phyloP scores from a whole-genome alignment of 2,329 filamentous ascomycete genomes.

The Cladorrhinum sp. region DNA sequence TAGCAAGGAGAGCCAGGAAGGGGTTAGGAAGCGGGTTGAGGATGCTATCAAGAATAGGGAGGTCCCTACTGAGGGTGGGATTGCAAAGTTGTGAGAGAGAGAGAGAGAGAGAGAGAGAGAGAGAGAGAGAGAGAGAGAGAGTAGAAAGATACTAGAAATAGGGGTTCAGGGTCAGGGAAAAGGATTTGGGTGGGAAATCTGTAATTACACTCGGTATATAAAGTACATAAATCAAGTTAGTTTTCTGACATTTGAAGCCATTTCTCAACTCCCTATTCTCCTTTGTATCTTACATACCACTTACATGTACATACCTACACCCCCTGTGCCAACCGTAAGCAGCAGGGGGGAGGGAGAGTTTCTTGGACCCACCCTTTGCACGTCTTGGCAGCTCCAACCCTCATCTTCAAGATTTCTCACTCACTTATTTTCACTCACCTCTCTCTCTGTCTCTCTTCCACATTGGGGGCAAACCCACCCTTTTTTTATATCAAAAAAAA shows the following conservation, averaged over 20 bases:
- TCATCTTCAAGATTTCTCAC: background rate
- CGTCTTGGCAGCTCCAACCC: background rate
- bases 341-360: background rate
- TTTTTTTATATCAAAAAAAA: background rate
- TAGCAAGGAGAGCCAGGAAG: conserved; percentile 33
- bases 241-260: too few species aligned
- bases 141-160: background rate
- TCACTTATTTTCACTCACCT: background rate
- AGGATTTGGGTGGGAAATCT: too few species aligned
- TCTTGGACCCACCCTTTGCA: background rate
- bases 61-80: conserved; percentile 20
- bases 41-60: conserved; percentile 19
- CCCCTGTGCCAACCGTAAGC: background rate
- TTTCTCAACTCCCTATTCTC: too few species aligned
- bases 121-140: background rate
- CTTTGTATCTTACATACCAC: background rate
- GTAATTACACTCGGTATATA: too few species aligned
- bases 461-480: background rate
- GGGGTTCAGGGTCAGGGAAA: background rate
- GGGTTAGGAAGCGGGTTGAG: conserved; percentile 14
- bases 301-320: background rate
- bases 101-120: background rate
- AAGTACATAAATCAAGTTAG: too few species aligned
- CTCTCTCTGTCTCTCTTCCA: background rate
- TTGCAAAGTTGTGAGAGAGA: conserved; percentile 35